Evolutionary conservation across 371 early-diverging fungal genomes (phyloP), one percentile per base, ranked within the genome.

Genomic region (Mortierella polycephala): DNA sequence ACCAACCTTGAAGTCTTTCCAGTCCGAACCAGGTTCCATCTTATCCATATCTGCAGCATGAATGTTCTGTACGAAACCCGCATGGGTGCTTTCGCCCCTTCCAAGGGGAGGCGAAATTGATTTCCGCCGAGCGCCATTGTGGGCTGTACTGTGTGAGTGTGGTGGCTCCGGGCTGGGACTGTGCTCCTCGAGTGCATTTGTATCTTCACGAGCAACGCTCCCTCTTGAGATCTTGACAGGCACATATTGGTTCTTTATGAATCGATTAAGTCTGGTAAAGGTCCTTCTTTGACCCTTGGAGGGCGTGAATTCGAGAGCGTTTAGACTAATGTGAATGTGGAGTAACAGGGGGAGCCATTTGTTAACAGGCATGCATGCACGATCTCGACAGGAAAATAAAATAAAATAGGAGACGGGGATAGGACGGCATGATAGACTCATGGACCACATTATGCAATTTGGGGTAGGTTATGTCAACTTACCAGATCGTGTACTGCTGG

Each of bases 261-360:
- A 90, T 21, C 87, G 85, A 63, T 87, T 85, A 41, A 89, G 74
- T 67, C 88, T 90, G 60, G 83, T 83, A 0, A 93, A 60, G 7
- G 90, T 82, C 60, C 92, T 90, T 53, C 90, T 84, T 67, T 94
- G 94, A 9, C 90, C 85, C 75, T 93, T 93, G 16, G 86, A 81
- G 12, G 81, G 62, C 41, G 71, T 67, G 60, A 89, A 92, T 50
- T 81, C 64, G 7, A 54, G 71, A 9, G 85, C 75, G 64, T 89
- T 76, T 41, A 91, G 64, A 60, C 91, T 90, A 55, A 51, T 47
- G 10, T 14, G 13, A 16, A 41, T 40, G 40, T 13, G 53, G 2
- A 13, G 44, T 23, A 12, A 9, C 41, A 13, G 20, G 18, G 54
- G 5, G 54, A 30, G 45, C 30, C 30, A 30, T 30, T 30, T 30